Conservation (phyloP, 306 rosid genomes). For the Quercus mongolica region DNA sequence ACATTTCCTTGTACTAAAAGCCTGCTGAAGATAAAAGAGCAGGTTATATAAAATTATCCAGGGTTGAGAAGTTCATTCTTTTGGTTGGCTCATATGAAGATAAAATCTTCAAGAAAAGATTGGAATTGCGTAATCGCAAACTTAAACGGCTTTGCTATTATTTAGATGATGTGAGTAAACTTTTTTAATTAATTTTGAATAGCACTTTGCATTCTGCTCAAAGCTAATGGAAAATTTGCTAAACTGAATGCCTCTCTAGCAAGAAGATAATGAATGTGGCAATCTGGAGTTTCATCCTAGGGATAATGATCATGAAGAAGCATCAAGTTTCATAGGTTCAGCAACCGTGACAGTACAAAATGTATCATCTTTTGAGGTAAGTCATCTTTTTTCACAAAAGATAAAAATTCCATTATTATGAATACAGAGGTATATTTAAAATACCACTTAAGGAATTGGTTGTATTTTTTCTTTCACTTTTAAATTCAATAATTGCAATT, state of each 20-base stretch:
- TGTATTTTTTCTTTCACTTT: neutral
- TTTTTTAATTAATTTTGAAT: neutral
- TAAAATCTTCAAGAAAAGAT: conserved; percentile 40
- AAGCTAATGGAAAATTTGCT: neutral
- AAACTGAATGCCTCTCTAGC: neutral
- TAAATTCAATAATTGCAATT: neutral
- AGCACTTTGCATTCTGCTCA: neutral
- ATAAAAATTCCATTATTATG: neutral
- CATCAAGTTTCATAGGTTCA: neutral
- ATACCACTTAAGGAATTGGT: neutral
- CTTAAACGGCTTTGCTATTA: conserved; percentile 14
- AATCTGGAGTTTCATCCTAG: neutral
- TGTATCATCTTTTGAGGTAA: conserved; percentile 14
- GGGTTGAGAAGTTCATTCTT: conserved; percentile 53
- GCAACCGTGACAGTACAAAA: neutral
- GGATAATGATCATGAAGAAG: neutral
- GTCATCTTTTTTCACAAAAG: neutral
- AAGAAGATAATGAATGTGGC: conserved; percentile 10
- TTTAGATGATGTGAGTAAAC: conserved; percentile 31
- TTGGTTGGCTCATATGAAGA: conserved; percentile 47
- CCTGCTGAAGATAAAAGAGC: conserved; percentile 30
- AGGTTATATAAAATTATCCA: conserved; percentile 38
- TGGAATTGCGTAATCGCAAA: conserved; percentile 9
- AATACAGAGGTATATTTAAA: neutral
- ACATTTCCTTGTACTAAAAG: neutral